Base-by-base conservation (phyloP, 2,329 filamentous ascomycete genomes). In the Teratosphaeria gauchensis region DNA sequence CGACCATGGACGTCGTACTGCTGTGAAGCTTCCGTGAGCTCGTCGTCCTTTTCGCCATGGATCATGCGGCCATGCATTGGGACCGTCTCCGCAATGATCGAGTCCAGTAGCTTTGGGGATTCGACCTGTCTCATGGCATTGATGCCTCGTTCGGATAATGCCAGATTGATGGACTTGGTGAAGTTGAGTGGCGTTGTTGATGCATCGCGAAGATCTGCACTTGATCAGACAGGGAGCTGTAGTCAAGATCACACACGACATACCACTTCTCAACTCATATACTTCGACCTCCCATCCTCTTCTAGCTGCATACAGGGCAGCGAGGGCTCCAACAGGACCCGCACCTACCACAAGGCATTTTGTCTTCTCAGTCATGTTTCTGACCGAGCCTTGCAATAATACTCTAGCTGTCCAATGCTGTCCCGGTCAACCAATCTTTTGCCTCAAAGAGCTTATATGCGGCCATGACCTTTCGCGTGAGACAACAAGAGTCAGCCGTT, bases 1-100 rank as follows among this genome's bases (percentile, higher is more conserved):
- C 90, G 82, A 61, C 92, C 92, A 66, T 94, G 87, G 9, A 89
- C 81, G 73, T 99, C 94, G 72, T 99, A 99, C 62, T 86, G 83
- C 74, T 99, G 94, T n/a, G 89, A 77, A 61, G 86, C 83, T 68
- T 92, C 86, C 67, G 85, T 89, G 53, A 95, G 75, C 28, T 83
- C 75, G 21, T 79, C 78, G 66, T 78, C 80, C 42, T 48, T 11
- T 21, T 48, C 16, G 35, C 90, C 85, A 70, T 99, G 94, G 63
- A 99, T 95, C 94, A 99, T 99, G 30, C 94, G 89, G 12, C 92
- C 94, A 72, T 88, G 80, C 91, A 99, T 96, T 11, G 92, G 92
- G 60, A 97, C 90, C 0, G 92, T 92, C 56, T 87, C 84, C 1
- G 77, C 78, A 67, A 96, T 80, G 33, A 97, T 84, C 65, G 85